These are phyloP conservation scores for Pyrenophora teres DNA, from an alignment of 2,329 filamentous ascomycete species.

Conservation along the genomic window DNA sequence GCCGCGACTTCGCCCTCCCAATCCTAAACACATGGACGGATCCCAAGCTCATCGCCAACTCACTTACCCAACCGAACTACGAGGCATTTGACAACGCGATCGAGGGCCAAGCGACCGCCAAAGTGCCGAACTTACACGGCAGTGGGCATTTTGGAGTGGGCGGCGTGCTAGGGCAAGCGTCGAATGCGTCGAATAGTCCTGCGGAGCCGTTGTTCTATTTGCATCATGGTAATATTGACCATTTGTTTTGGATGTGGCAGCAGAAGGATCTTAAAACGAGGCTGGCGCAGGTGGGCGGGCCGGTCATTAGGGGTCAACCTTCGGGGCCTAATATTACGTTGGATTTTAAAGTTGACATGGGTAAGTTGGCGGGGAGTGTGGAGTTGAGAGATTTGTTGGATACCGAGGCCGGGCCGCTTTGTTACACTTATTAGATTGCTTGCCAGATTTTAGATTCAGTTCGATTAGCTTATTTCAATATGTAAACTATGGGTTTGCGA, in stretches of 20 bases:
- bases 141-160: conserved; percentile 46
- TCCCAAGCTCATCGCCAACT: conserved; percentile 25
- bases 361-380: conserved; percentile 31
- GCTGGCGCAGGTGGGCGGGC: conserved; percentile 44
- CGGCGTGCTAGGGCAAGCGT: conserved; percentile 39
- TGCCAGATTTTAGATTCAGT: no score
- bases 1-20: conserved; percentile 39
- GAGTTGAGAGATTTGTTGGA: conserved; percentile 39
- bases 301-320: conserved; percentile 34
- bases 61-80: conserved; percentile 32
- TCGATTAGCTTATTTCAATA: no score
- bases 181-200: conserved; percentile 44
- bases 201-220: conserved; percentile 46
- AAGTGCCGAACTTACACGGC: conserved; percentile 40
- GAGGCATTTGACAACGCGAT: conserved; percentile 34
- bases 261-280: conserved; percentile 36
- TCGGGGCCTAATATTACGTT: conserved; percentile 39
- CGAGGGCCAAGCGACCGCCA: conserved; percentile 34
- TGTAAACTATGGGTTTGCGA: no score
- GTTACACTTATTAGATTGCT: conserved; percentile 30
- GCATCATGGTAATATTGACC: conserved; percentile 48
- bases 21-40: conserved; percentile 30
- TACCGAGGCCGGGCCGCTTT: conserved; percentile 23
- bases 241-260: conserved; percentile 40
- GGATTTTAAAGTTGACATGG: conserved; percentile 39